phyloP scores from a whole-genome alignment of 345 rosid genomes.

The Erodium maritimum region DNA sequence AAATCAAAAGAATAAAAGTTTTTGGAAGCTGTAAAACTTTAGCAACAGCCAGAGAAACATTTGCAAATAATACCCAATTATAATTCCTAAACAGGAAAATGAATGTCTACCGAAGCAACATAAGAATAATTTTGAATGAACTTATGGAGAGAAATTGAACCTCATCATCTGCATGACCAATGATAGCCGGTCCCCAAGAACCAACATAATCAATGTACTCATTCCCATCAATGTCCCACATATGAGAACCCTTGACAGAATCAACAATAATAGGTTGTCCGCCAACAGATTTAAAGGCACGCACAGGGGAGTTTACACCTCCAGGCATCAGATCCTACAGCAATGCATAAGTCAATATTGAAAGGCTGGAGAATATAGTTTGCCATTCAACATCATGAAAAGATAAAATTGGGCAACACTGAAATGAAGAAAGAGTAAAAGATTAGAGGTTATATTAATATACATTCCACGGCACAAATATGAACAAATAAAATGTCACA shows the following conservation, averaged over 20 bases:
- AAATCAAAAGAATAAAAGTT: background rate
- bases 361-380: background rate
- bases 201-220: slow-evolving; percentile 94
- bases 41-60: background rate
- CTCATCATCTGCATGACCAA: slow-evolving; percentile 95
- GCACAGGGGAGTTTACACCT: slow-evolving; percentile 91
- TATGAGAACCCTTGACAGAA: slow-evolving; percentile 80
- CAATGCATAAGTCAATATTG: slow-evolving; percentile 1
- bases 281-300: slow-evolving; percentile 95
- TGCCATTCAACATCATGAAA: background rate
- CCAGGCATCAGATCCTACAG: slow-evolving; percentile 89
- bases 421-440: background rate
- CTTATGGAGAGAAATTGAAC: slow-evolving; percentile 19
- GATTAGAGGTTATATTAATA: background rate
- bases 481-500: background rate
- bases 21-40: background rate
- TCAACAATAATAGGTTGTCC: slow-evolving; percentile 85
- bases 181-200: slow-evolving; percentile 96
- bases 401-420: background rate
- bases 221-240: slow-evolving; percentile 97
- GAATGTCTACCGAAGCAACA: background rate
- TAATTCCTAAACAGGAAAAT: background rate
- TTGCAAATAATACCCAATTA: background rate
- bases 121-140: background rate
- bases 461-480: background rate